A percentile compares a stretch with the other conserved stretches of the same genome.
These are phyloP conservation scores for Venturia asperata DNA, from an alignment of 2,329 filamentous ascomycete genomes.

Conservation along the genomic window DNA sequence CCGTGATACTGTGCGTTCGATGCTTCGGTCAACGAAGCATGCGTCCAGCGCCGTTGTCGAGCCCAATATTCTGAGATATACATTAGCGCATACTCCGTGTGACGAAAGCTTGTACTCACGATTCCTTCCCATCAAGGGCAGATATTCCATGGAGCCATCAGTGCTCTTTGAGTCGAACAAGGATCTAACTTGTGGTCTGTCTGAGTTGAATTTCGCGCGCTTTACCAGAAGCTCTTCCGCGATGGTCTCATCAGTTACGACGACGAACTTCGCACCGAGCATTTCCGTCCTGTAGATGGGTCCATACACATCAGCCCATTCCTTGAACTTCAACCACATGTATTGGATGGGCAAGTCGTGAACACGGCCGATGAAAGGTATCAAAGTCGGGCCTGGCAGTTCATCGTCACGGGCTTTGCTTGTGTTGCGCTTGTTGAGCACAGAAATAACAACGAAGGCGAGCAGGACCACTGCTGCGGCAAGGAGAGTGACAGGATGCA, in stretches of 20 bases:
- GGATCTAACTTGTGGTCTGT: slow-evolving; percentile 41
- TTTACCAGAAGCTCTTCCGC: slow-evolving; percentile 39
- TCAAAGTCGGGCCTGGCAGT: slow-evolving; percentile 36
- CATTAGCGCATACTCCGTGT: background rate
- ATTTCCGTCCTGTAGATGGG: slow-evolving; percentile 41
- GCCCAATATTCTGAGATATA: slow-evolving; percentile 45
- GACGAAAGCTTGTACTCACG: slow-evolving; percentile 32
- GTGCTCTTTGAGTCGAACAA: slow-evolving; percentile 50
- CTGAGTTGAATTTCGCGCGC: slow-evolving; percentile 35
- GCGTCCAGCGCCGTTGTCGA: slow-evolving; percentile 47
- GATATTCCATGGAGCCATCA: slow-evolving; percentile 49
- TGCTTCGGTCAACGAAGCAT: slow-evolving; percentile 44
- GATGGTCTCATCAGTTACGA: slow-evolving; percentile 36
- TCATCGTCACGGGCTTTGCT: slow-evolving; percentile 29
- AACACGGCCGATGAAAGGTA: slow-evolving; percentile 34
- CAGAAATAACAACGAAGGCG: slow-evolving; percentile 15
- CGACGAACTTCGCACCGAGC: slow-evolving; percentile 33
- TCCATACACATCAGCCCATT: slow-evolving; percentile 32
- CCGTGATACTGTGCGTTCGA: slow-evolving; percentile 40
- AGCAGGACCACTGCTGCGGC: slow-evolving; percentile 31
- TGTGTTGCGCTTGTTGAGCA: slow-evolving; percentile 20
- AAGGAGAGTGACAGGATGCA: slow-evolving; percentile 38
- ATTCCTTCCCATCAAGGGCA: slow-evolving; percentile 51
- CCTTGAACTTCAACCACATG: slow-evolving; percentile 42
- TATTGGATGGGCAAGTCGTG: slow-evolving; percentile 43